Conservation (phyloP, 768 basidiomycete genomes). For the Chiua virens region DNA sequence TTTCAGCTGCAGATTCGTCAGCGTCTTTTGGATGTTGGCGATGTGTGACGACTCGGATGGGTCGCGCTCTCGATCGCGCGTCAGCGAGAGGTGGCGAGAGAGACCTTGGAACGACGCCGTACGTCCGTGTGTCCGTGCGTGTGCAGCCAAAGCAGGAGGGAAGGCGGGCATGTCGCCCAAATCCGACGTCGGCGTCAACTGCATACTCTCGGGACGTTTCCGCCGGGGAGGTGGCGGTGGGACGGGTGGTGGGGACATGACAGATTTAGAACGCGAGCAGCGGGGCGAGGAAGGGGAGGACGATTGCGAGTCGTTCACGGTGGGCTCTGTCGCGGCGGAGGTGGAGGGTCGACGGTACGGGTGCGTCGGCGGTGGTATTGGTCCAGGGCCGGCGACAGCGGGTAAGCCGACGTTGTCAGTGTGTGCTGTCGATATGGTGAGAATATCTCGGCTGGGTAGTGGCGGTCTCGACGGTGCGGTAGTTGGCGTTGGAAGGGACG, state of each 20-base stretch:
- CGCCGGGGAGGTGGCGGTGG: constrained; percentile 51
- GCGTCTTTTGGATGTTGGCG: constrained; percentile 43
- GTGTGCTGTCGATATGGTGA: constrained; percentile 5
- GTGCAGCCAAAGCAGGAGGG: constrained; percentile 5
- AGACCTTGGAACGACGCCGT: constrained; percentile 27
- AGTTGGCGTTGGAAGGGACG: constrained; percentile 25
- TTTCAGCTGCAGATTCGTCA: constrained; percentile 37
- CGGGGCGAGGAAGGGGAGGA: constrained; percentile 35
- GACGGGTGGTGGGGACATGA: constrained; percentile 39
- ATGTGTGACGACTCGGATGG: constrained; percentile 32
- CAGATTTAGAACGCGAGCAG: constrained; percentile 53
- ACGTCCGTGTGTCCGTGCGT: too few relatives aligned
- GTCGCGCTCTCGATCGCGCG: constrained; percentile 19
- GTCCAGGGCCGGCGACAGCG: constrained; percentile 24
- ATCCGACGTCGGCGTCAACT: constrained; percentile 34
- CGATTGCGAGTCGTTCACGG: constrained; percentile 22
- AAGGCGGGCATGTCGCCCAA: constrained; percentile 14
- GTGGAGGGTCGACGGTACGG: constrained; percentile 47
- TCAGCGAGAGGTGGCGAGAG: constrained; percentile 42
- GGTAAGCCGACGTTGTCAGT: neutral
- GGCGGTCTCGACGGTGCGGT: constrained; percentile 20
- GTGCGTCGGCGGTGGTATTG: constrained; percentile 50
- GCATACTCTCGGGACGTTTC: constrained; percentile 65
- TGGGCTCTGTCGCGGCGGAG: constrained; percentile 18
- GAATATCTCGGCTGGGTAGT: constrained; percentile 21